Evolutionary conservation across 2,329 filamentous ascomycete species (phyloP).

Genomic region (Byssochlamys sp.): DNA sequence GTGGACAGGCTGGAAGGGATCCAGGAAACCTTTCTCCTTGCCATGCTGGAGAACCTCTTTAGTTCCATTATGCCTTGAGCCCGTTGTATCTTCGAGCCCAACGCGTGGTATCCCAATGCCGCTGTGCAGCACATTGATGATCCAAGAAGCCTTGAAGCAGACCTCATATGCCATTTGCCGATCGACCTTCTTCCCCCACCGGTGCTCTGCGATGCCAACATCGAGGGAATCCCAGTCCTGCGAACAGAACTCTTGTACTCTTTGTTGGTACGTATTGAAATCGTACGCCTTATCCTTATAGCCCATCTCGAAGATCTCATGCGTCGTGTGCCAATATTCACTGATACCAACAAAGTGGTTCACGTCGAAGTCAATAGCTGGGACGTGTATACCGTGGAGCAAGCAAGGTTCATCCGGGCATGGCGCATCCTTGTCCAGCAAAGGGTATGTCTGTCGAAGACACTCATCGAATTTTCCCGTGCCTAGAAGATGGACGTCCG

Average conservation of each 20-base stretch:
- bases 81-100: slow-evolving; percentile 57
- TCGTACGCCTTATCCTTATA: slow-evolving; percentile 76
- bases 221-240: slow-evolving; percentile 72
- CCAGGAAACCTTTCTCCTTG: slow-evolving; percentile 65
- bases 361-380: slow-evolving; percentile 89
- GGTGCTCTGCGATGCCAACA: slow-evolving; percentile 52
- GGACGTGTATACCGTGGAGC: slow-evolving; percentile 81
- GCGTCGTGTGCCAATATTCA: slow-evolving; percentile 97
- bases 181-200: slow-evolving; percentile 67
- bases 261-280: slow-evolving; percentile 75
- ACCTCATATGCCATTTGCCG: slow-evolving; percentile 69
- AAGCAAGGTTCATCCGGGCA: slow-evolving; percentile 79
- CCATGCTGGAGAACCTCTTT: slow-evolving; percentile 58
- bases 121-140: slow-evolving; percentile 92
- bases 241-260: slow-evolving; percentile 75
- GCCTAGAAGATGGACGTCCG: slow-evolving; percentile 56
- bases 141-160: slow-evolving; percentile 96
- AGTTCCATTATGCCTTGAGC: slow-evolving; percentile 57
- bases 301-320: slow-evolving; percentile 75
- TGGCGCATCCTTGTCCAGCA: slow-evolving; percentile 79
- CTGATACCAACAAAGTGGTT: slow-evolving; percentile 98
- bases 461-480: slow-evolving; percentile 84
- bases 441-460: slow-evolving; percentile 66
- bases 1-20: slow-evolving; percentile 85
- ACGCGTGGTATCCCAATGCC: slow-evolving; percentile 87